These are phyloP conservation scores for Sporobolomyces pararoseus DNA, from an alignment of 768 basidiomycete species.

Conservation along the genomic window DNA sequence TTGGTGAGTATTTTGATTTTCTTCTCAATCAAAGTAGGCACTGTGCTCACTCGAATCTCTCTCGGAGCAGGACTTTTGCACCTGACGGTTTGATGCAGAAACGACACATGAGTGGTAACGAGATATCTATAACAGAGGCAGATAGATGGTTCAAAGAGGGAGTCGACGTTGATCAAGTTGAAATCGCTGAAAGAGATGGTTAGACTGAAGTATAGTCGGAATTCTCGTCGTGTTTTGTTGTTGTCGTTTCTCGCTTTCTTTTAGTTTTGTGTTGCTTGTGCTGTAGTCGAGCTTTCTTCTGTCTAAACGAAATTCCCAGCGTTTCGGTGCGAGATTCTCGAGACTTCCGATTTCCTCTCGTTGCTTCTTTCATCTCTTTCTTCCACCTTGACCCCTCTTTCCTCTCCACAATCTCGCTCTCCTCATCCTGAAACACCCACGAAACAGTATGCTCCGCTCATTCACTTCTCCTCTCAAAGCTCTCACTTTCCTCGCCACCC, in stretches of 20 bases:
- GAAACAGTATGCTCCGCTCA: neutral
- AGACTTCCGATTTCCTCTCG: neutral
- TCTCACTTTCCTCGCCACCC: neutral
- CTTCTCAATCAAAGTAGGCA: no score
- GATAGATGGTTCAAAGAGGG: constrained; percentile 58
- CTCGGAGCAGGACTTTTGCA: constrained; percentile 57
- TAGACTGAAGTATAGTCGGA: constrained; percentile 37
- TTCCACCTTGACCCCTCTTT: neutral
- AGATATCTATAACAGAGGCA: constrained; percentile 53
- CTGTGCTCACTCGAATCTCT: no score
- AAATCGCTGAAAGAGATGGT: constrained; percentile 51
- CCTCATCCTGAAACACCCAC: neutral
- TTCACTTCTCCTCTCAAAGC: neutral
- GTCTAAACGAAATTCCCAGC: no score
- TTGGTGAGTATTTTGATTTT: constrained; percentile 24
- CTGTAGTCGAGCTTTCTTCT: neutral
- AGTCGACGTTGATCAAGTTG: constrained; percentile 51
- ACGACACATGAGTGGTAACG: constrained; percentile 58
- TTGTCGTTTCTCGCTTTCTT: neutral
- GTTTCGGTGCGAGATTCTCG: neutral
- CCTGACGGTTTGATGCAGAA: constrained; percentile 57
- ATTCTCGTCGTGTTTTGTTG: neutral
- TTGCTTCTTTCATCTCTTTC: neutral
- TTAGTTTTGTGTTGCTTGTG: neutral
- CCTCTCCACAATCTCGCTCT: neutral